Base-by-base conservation (phyloP, 345 rosid species). In the Lepidium africanum region DNA sequence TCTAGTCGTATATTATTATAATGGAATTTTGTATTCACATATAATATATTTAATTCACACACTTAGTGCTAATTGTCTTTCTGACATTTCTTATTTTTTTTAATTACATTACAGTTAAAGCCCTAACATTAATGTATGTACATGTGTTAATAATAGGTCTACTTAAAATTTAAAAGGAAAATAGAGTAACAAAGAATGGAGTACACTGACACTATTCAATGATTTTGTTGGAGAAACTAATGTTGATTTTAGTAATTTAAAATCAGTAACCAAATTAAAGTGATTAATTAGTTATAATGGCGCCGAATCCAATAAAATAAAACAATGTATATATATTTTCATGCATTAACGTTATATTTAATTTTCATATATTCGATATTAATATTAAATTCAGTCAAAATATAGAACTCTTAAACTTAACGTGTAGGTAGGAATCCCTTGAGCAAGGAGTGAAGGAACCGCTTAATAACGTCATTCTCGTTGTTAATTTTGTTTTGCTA, bases 381-480 rank as follows among this genome's bases (percentile, higher is more conserved):
- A 35, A 10, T 35, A 16, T 37, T 33, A 27, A 27, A 27, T 27
- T 27, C 32, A 4, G 32, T 27, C 32, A 4, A 27, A 27, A 27
- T 27, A 27, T 27, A 4, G 32, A 27, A 5, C 32, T 27, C 32
- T 27, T 1, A 21, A 21, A 21, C 23, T 21, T 27, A 27, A 27
- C 32, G 32, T 27, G 32, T 1, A 27, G 32, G 32, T 1, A 27
- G 32, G 6, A 2, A 27, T 27, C 32, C 4, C 32, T 27, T 27
- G 41, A 32, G 66, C 30, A 61, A 14, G n/a, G 54, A 5, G 16
- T 54, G 51, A 12, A 67, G 8, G 56, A 17, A 30, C 66, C 45
- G 46, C 13, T 12, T 21, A 15, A 42, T 61, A 52, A 71, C 75
- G 69, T 61, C 56, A 62, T 62, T 62, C 49, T 35, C 48, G 75